Evolutionary conservation across 2,329 filamentous ascomycete genomes (phyloP), one percentile per base, ranked within the genome.

Genomic region (Aspergillus udagawae): DNA sequence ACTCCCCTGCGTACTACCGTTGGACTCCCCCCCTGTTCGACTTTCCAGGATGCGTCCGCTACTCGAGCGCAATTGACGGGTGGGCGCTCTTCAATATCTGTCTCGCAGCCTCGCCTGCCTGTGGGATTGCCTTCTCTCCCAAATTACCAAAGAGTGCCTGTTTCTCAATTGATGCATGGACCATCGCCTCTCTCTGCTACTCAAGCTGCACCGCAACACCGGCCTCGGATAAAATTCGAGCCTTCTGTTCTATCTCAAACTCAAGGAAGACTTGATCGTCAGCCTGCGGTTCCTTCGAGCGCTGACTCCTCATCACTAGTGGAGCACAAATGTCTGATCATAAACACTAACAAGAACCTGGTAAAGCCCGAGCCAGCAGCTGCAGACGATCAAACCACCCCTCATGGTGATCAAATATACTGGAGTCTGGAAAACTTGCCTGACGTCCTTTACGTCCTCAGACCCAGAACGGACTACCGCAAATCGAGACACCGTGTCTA

Each of bases 341-440:
- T 17, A 17, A 21, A 32, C 29, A 27, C 17, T 48, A 12, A 14
- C 17, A 35, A 17, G 14, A 38, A 17, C 32, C 14, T 7, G 32
- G 14, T 29, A n/a, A 23, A 12, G 28, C 48, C 23, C 4, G 17
- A 8, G 3, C 48, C 29, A 50, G 29, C 14, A 20, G 49, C 25
- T 8, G n/a, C 28, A 51, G 49, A 42, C n/a, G 57, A 63, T 41
- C 25, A 23, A 6, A 65, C 63, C 8, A 21, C 58, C 20, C 25
- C 48, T 10, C 55, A 60, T 23, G 7, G 45, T 4, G 63, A 55
- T 7, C 68, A 71, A 53, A 49, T 27, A 9, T 44, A 49, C 12
- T 71, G 68, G 68, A 63, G 51, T 23, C 42, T 67, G 9, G 27
- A 65, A 4, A 63, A 66, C 45, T 51, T 71, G 10, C 69, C 67